Evolutionary conservation across 208 protist species (phyloP).

Genomic region (Crithidia bombi): DNA sequence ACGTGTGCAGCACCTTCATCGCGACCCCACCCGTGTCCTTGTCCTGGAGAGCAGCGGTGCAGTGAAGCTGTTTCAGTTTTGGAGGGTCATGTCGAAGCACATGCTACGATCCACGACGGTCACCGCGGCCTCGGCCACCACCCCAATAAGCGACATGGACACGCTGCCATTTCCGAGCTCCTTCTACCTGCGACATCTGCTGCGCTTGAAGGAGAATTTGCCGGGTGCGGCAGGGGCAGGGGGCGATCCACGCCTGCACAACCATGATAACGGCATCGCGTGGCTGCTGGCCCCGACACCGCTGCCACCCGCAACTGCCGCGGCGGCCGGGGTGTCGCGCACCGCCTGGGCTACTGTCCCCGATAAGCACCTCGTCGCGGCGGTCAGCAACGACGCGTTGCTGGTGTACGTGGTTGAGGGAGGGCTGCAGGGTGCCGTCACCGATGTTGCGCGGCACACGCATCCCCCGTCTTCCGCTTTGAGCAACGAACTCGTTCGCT

Average conservation of each 20-base stretch:
- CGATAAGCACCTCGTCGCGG: conserved; percentile 51
- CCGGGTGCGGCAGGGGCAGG: neutral
- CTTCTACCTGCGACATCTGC: conserved; percentile 27
- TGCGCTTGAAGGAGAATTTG: conserved; percentile 16
- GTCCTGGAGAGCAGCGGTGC: conserved; percentile 47
- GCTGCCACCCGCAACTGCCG: conserved; percentile 5
- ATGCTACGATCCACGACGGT: conserved; percentile 52
- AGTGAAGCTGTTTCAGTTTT: conserved; percentile 56
- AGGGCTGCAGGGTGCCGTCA: conserved; percentile 31
- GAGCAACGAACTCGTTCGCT: conserved; percentile 52
- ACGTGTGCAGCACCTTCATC: conserved; percentile 38
- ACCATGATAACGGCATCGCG: conserved; percentile 4
- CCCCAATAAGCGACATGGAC: conserved; percentile 49
- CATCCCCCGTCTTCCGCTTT: conserved; percentile 33
- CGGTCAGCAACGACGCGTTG: conserved; percentile 49
- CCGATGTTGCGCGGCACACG: conserved; percentile 38
- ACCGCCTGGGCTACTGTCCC: conserved; percentile 27
- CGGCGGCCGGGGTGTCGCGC: conserved; percentile 21
- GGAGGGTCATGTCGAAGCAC: conserved; percentile 49
- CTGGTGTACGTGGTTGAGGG: conserved; percentile 50
- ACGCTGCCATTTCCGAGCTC: conserved; percentile 33
- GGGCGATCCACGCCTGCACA: too few species aligned
- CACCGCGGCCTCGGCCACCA: conserved; percentile 11
- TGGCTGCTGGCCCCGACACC: conserved; percentile 29
- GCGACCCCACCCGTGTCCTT: conserved; percentile 43